phyloP scores from a whole-genome alignment of 2,329 filamentous ascomycete genomes.

The Xylariaceae sp. region DNA sequence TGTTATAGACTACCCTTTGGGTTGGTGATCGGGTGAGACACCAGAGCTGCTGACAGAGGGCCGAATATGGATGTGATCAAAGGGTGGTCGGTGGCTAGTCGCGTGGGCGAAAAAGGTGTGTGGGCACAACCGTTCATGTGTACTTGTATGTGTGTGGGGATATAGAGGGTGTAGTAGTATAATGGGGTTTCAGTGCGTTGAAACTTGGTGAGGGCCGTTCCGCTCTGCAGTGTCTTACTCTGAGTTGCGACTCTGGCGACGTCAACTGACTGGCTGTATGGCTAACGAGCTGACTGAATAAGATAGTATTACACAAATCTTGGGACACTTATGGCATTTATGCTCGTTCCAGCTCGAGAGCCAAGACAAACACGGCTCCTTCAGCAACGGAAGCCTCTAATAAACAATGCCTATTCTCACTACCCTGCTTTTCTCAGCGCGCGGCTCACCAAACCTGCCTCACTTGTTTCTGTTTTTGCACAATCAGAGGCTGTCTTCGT shows the following conservation, averaged over 20 bases:
- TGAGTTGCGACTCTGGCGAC: slow-evolving; percentile 20
- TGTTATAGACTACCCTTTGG: too few relatives aligned
- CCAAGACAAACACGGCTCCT: slow-evolving; percentile 2
- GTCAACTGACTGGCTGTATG: slow-evolving; percentile 21
- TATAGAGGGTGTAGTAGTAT: neutral
- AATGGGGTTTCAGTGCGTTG: slow-evolving; percentile 28
- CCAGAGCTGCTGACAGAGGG: slow-evolving; percentile 24
- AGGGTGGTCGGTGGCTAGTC: slow-evolving; percentile 24
- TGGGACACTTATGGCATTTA: slow-evolving; percentile 25
- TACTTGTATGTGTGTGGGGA: slow-evolving; percentile 20
- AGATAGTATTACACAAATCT: slow-evolving; percentile 13
- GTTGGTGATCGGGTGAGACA: neutral
- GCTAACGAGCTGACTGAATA: slow-evolving; percentile 26
- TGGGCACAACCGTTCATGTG: slow-evolving; percentile 20
- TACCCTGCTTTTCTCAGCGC: slow-evolving; percentile 39
- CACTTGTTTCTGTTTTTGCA: slow-evolving; percentile 29
- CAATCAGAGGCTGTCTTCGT: slow-evolving; percentile 30
- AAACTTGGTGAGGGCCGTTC: slow-evolving; percentile 33
- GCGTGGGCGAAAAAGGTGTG: slow-evolving; percentile 22
- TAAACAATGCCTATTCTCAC: slow-evolving; percentile 12
- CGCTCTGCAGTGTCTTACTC: slow-evolving; percentile 34
- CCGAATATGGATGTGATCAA: slow-evolving; percentile 13
- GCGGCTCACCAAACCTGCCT: slow-evolving; percentile 38
- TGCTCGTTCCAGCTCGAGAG: slow-evolving; percentile 11
- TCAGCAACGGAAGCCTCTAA: neutral